Percentiles rank a stretch among this genome's conserved stretches.
phyloP scores from a whole-genome alignment of 2,329 filamentous ascomycete species.

The Phaeomoniella chlamydospora region DNA sequence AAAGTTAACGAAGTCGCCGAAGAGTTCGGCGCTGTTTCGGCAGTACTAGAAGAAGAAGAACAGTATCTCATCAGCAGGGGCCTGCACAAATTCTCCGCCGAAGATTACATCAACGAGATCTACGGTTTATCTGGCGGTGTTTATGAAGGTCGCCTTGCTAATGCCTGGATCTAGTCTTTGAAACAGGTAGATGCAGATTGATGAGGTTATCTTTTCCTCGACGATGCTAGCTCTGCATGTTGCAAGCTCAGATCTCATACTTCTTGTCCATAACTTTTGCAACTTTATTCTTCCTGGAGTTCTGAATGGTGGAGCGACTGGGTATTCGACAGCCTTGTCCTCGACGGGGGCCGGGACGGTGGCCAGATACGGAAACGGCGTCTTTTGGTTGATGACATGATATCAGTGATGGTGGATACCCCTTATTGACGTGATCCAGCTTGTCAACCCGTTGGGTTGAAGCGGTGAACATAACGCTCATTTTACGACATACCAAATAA shows the following conservation, averaged over 20 bases:
- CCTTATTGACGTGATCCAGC: neutral
- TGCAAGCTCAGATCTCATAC: too few species aligned
- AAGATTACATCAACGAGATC: constrained; percentile 76
- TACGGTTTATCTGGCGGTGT: constrained; percentile 51
- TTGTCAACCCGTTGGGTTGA: too few species aligned
- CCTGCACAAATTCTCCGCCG: constrained; percentile 57
- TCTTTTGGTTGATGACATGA: neutral
- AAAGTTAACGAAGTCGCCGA: constrained; percentile 89
- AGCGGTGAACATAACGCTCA: too few species aligned
- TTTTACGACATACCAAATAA: too few species aligned
- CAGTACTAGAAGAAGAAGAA: constrained; percentile 54
- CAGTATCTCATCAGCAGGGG: constrained; percentile 54
- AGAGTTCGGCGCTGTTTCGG: constrained; percentile 56
- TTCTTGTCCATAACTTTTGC: neutral
- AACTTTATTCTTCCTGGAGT: neutral
- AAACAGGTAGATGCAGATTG: neutral
- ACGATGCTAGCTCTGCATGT: too few species aligned
- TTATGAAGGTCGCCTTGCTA: constrained; percentile 32
- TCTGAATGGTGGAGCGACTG: neutral
- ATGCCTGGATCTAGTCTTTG: constrained; percentile 24
- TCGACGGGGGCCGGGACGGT: neutral
- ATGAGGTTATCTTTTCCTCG: neutral
- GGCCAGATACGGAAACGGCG: neutral
- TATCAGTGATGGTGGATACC: neutral
- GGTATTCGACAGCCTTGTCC: too few species aligned